Evolutionary conservation across 495 filamentous ascomycete species (phyloP), one percentile per base, ranked within the genome.

Genomic region (Durotheca rogersii): DNA sequence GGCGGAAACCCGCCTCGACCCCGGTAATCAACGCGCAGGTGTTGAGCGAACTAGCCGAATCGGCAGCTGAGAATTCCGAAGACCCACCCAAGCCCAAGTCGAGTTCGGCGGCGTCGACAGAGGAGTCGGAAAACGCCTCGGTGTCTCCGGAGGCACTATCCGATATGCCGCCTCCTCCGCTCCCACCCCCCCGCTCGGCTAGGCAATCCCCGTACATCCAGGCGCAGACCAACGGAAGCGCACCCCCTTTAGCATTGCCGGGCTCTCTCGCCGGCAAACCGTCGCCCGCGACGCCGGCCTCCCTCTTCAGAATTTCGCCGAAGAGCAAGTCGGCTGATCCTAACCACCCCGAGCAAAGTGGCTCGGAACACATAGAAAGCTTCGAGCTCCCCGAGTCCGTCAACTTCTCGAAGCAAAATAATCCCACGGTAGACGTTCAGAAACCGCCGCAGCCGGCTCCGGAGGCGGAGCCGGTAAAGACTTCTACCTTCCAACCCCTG

Each of bases 271-370:
- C 65, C 5, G 67, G 67, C 4, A 61, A 68, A 6, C 67, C 67
- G 21, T 78, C 76, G 6, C 84, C 89, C 11, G 88, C 86, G 14
- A 93, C 89, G 1, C 89, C 89, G 0, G 88, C 89, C 11, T 90
- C 88, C n/a, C 66, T 95, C 50, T 92, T 95, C 83, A 86, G 81
- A 40, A 56, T 76, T 20, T 76, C 75, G 16, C 76, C 78, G 7
- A 72, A 62, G 39, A 67, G 66, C 23, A 72, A 61, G 41, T 50
- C 62, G 0, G 51, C 62, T 2, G 55, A 61, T 17, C 49, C 61
- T 31, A 66, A 59, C 5, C 61, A 67, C 35, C 65, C 69, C 9
- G 72, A 74, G 23, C 59, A 62, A 2, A 54, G 62, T 17, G 68
- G 69, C 17, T 77, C 81, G 29, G 83, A 87, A 39, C 67, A 80